Evolutionary conservation across 2,329 filamentous ascomycete genomes (phyloP), one percentile per base, ranked within the genome.

Genomic region (Xylariaceae sp.): DNA sequence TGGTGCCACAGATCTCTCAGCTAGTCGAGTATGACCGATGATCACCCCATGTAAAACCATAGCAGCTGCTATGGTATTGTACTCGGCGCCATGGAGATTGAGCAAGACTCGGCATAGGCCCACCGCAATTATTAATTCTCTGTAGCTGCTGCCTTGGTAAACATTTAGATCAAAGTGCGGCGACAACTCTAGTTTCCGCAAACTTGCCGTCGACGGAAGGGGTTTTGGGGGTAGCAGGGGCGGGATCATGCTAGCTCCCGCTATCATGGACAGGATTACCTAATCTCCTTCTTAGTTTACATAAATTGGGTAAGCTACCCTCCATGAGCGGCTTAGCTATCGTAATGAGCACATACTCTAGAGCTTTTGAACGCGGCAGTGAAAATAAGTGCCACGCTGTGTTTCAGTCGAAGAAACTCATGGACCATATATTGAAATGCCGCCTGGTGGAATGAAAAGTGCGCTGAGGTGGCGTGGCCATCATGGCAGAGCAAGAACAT

Each of bases 401-500:
- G 51, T 20, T 46, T 45, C 11, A 50, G 13, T 20, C 18, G 32
- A 20, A 61, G 42, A 29, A 58, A 57, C 16, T 53, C 37, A 21
- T 61, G 51, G 4, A 61, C 53, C 54, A 61, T 59, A 21, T 57
- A 58, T 3, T 52, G 45, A 23, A 46, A 59, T 4, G 16, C 29
- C 18, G 45, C 37, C 21, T 41, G 15, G n/a, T 29, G 15, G 16
- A 16, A 15, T 2, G 39, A 13, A n/a, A 9, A 5, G 11, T 40
- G 4, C 13, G 18, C 16, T 9, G 42, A 24, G 4, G n/a, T 6
- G 0, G 4, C 21, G 23, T 42, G 33, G n/a, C 85, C 87, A 66
- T 90, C 85, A 59, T 89, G 85, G 46, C 81, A 83, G 74, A 92
- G 81, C 46, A 91, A 71, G 60, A 91, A 89, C 64, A 88, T 85